Evolutionary conservation across 2,329 filamentous ascomycete species (phyloP).

Genomic region (Ceratocystiopsis brevicomis): DNA sequence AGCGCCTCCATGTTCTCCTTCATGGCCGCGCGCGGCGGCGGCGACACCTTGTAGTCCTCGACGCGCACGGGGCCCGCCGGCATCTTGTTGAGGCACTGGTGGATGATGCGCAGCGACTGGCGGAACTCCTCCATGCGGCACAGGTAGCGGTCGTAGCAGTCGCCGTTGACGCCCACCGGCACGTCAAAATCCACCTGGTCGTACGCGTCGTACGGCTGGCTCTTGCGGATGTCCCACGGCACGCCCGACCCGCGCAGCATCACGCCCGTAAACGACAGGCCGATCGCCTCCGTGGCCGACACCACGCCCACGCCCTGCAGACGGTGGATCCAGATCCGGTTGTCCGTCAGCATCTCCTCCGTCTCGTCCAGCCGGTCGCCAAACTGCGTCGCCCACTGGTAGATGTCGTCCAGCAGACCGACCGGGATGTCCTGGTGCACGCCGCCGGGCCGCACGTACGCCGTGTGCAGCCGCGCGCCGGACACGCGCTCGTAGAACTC

Average conservation of each 20-base stretch:
- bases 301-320: slow-evolving; percentile 86
- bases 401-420: slow-evolving; percentile 93
- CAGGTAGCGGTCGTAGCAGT: slow-evolving; percentile 98
- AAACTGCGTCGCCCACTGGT: slow-evolving; percentile 99
- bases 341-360: slow-evolving; percentile 95
- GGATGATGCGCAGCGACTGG: slow-evolving; percentile 92
- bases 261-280: slow-evolving; percentile 89
- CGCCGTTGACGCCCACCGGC: slow-evolving; percentile 86
- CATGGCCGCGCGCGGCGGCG: slow-evolving; percentile 92
- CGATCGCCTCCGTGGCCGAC: slow-evolving; percentile 79
- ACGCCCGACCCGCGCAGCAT: slow-evolving; percentile 96
- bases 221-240: slow-evolving; percentile 93
- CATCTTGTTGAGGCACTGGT: slow-evolving; percentile 99
- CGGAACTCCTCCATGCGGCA: slow-evolving; percentile 99
- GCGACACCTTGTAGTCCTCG: slow-evolving; percentile 96
- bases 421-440: slow-evolving; percentile 89
- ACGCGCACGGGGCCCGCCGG: slow-evolving; percentile 82
- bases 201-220: slow-evolving; percentile 92
- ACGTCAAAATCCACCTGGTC: slow-evolving; percentile 97
- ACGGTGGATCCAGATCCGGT: slow-evolving; percentile 95
- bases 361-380: slow-evolving; percentile 97
- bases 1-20: slow-evolving; percentile 99
- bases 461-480: slow-evolving; percentile 88
- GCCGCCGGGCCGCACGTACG: slow-evolving; percentile 90
- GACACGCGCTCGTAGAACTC: slow-evolving; percentile 99